phyloP scores from a whole-genome alignment of 805 yeast species.

The Metschnikowia continentalis region DNA sequence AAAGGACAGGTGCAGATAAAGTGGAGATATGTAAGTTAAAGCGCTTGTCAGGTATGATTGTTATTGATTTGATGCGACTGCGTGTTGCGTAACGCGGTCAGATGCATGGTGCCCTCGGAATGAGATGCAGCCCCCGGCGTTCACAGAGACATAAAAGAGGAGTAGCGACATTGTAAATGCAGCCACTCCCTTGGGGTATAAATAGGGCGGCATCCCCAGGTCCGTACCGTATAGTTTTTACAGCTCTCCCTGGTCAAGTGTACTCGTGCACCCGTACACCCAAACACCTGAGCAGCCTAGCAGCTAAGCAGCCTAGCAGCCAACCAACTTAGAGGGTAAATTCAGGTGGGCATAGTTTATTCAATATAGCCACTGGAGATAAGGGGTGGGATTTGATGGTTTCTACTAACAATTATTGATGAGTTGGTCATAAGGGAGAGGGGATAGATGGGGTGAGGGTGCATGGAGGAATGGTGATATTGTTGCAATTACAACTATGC shows the following conservation, averaged over 20 bases:
- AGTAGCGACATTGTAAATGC: background rate
- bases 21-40: background rate
- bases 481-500: background rate
- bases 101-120: slow-evolving; percentile 6
- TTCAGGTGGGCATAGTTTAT: background rate
- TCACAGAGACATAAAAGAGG: background rate
- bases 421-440: too few relatives aligned
- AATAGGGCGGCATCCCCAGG: background rate
- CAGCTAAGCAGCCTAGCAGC: background rate
- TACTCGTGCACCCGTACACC: background rate
- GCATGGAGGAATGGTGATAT: background rate
- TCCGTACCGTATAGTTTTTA: background rate
- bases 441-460: too few relatives aligned
- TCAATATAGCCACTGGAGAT: too few relatives aligned
- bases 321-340: background rate
- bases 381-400: too few relatives aligned
- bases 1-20: background rate
- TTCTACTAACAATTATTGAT: too few relatives aligned
- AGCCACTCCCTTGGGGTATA: background rate
- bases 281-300: too few relatives aligned
- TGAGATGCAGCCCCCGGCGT: background rate
- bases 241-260: too few relatives aligned
- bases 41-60: background rate
- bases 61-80: slow-evolving; percentile 3
- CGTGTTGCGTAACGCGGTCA: slow-evolving; percentile 3